Conservation (phyloP, 208 protist species). For the Acanthamoeba royreba region DNA sequence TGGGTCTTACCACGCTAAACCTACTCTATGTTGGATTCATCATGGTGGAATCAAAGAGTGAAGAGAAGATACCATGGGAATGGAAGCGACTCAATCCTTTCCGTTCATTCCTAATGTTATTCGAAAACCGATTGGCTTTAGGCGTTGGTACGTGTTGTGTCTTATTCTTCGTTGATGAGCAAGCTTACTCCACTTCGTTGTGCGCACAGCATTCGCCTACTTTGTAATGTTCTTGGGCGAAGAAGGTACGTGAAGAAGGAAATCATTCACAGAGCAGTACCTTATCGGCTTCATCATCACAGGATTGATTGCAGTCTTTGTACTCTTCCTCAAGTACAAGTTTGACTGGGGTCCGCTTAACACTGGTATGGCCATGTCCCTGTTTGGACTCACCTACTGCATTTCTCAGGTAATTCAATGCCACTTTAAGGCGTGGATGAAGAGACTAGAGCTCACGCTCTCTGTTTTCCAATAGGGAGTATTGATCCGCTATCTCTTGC, state of each 20-base stretch:
- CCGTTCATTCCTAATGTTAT: not conserved
- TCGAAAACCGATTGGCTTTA: not conserved
- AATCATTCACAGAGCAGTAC: not conserved
- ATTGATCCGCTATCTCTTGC: not conserved
- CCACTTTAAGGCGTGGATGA: no score
- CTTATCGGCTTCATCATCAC: not conserved
- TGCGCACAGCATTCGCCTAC: not conserved
- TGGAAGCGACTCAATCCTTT: not conserved
- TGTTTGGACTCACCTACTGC: constrained; percentile 15
- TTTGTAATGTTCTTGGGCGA: not conserved
- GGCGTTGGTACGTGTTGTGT: not conserved
- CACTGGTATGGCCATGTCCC: not conserved
- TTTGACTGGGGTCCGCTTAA: not conserved
- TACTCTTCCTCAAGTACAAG: not conserved
- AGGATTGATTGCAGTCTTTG: not conserved
- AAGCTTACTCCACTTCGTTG: not conserved
- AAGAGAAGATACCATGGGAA: not conserved
- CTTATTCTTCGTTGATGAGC: not conserved
- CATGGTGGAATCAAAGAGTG: not conserved
- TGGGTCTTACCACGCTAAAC: not conserved
- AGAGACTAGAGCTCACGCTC: no score
- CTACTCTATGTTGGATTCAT: not conserved
- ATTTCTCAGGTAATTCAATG: not conserved
- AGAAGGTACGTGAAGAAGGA: not conserved
- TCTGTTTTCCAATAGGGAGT: not conserved